phyloP scores from a whole-genome alignment of 2,329 filamentous ascomycete genomes.

The Pseudodiploospora longispora region DNA sequence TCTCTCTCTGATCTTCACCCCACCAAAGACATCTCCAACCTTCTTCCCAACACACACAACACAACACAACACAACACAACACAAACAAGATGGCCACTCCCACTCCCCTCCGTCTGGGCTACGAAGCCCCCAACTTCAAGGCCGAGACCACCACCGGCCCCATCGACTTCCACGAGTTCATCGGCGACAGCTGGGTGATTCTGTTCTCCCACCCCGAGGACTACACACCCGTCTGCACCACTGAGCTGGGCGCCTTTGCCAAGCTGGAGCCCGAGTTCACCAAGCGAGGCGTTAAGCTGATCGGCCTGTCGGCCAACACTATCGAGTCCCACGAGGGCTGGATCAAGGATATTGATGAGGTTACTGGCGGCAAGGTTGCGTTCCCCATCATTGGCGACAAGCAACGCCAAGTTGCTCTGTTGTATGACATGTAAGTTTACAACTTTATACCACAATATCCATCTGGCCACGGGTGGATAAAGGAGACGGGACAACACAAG shows the following conservation, averaged over 20 bases:
- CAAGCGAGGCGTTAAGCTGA: slow-evolving; percentile 82
- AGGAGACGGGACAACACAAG: neutral
- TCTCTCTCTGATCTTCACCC: neutral
- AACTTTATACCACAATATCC: neutral
- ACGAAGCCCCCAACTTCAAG: slow-evolving; percentile 70
- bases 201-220: slow-evolving; percentile 83
- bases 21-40: neutral
- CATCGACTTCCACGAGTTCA: slow-evolving; percentile 77
- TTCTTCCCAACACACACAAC: neutral
- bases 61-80: slow-evolving; percentile 5
- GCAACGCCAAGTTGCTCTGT: slow-evolving; percentile 64
- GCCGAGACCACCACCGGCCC: slow-evolving; percentile 71
- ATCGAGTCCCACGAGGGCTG: slow-evolving; percentile 76
- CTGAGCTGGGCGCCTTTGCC: slow-evolving; percentile 86
- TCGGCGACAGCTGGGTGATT: slow-evolving; percentile 71
- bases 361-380: slow-evolving; percentile 58
- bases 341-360: slow-evolving; percentile 84
- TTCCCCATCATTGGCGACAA: slow-evolving; percentile 82
- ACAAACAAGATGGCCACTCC: slow-evolving; percentile 22
- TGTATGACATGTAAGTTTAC: slow-evolving; percentile 66
- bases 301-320: slow-evolving; percentile 82
- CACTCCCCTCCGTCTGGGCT: slow-evolving; percentile 52
- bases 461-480: neutral
- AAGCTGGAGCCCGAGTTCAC: slow-evolving; percentile 83
- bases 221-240: slow-evolving; percentile 93